These are phyloP conservation scores for Helotiales sp. DNA, from an alignment of 2,329 filamentous ascomycete species.

Conservation along the genomic window DNA sequence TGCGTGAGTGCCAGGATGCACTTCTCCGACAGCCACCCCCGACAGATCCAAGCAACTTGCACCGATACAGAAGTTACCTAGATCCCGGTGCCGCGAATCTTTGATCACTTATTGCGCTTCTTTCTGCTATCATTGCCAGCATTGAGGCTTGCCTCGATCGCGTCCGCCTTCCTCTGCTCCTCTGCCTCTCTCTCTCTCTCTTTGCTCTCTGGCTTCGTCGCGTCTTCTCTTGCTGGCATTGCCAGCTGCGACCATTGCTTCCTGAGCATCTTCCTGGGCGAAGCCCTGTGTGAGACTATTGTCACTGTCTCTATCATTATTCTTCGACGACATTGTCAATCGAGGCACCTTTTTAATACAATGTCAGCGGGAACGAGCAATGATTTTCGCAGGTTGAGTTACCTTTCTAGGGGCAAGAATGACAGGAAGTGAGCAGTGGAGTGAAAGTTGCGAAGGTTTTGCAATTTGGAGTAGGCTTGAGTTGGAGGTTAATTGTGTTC, in stretches of 20 bases:
- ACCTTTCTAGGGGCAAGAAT: not conserved
- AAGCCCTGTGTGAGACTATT: slow-evolving; percentile 2
- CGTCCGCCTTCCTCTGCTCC: too few species aligned
- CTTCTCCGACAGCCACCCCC: too few species aligned
- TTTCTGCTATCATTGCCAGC: too few species aligned
- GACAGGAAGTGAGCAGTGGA: not conserved
- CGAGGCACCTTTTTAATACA: not conserved
- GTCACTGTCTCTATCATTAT: not conserved
- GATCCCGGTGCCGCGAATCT: too few species aligned
- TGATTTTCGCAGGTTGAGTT: not conserved
- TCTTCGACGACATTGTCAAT: not conserved
- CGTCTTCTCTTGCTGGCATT: not conserved
- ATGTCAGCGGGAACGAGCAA: not conserved
- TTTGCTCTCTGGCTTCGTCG: not conserved
- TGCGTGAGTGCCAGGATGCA: too few species aligned
- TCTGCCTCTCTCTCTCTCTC: not conserved
- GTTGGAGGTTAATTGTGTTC: not conserved
- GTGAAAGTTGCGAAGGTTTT: not conserved
- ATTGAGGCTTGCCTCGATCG: too few species aligned
- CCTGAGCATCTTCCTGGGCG: slow-evolving; percentile 2
- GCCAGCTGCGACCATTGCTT: not conserved
- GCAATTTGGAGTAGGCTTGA: not conserved
- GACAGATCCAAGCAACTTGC: too few species aligned
- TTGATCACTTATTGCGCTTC: too few species aligned
- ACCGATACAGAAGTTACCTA: too few species aligned